Evolutionary conservation across 768 basidiomycete species (phyloP).

Genomic region (Mycena belliarum): DNA sequence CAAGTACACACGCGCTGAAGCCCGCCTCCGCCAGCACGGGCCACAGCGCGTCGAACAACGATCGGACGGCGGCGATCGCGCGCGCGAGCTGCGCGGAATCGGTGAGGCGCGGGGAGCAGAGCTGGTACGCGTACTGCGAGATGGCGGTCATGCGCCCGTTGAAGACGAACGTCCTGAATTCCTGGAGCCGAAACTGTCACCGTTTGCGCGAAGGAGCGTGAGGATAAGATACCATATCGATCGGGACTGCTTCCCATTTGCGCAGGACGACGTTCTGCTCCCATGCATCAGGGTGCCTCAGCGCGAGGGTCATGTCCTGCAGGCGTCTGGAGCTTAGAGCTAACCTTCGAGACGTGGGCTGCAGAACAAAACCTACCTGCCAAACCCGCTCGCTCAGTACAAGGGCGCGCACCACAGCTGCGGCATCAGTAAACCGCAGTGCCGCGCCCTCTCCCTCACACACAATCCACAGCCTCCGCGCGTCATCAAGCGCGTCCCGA

Average conservation of each 20-base stretch:
- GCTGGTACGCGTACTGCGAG: conserved; percentile 23
- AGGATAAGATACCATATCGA: conserved; percentile 14
- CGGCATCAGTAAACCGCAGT: conserved; percentile 14
- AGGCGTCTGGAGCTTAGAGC: not conserved
- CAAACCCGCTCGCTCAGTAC: conserved; percentile 22
- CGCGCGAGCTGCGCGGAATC: not conserved
- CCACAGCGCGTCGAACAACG: not conserved
- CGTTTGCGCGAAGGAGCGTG: not conserved
- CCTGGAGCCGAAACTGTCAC: not conserved
- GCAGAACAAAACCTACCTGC: conserved; percentile 9
- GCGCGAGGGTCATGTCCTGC: conserved; percentile 21
- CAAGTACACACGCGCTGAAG: conserved; percentile 9
- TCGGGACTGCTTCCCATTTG: conserved; percentile 19
- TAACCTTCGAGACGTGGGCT: no score
- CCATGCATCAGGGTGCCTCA: conserved; percentile 17
- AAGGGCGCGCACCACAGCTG: conserved; percentile 14
- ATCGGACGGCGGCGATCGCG: not conserved
- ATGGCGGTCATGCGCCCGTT: conserved; percentile 13
- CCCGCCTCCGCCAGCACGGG: not conserved
- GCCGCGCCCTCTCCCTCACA: conserved; percentile 19
- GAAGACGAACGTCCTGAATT: conserved; percentile 21
- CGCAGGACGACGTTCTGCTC: conserved; percentile 18
- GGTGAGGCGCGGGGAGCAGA: conserved; percentile 9
- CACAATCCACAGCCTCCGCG: conserved; percentile 7
- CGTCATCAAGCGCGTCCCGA: conserved; percentile 2